Conservation (phyloP, 2,329 filamentous ascomycete species). For the Beauveria sp. region DNA sequence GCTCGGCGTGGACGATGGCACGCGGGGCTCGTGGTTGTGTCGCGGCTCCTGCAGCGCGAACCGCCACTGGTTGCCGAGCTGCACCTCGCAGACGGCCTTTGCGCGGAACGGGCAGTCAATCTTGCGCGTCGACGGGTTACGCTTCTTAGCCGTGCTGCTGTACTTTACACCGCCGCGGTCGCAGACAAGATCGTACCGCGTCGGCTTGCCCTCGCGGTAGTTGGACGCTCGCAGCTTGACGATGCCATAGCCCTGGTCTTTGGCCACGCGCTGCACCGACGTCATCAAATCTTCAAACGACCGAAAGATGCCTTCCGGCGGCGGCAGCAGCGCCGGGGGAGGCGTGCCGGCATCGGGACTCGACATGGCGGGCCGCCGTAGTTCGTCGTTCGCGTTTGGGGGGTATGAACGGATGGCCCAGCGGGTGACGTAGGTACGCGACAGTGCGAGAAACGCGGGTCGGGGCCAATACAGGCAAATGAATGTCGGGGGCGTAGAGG, state of each 20-base stretch:
- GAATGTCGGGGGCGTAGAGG: background rate
- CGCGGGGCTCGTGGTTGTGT: slow-evolving; percentile 54
- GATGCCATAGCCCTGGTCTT: slow-evolving; percentile 55
- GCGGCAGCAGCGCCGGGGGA: slow-evolving; percentile 42
- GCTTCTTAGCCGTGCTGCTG: slow-evolving; percentile 57
- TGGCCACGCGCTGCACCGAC: slow-evolving; percentile 51
- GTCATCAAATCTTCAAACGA: slow-evolving; percentile 52
- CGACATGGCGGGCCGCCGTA: slow-evolving; percentile 2
- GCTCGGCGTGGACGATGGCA: slow-evolving; percentile 45
- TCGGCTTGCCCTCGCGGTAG: slow-evolving; percentile 55
- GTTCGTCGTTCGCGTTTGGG: slow-evolving; percentile 19
- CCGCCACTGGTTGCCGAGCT: slow-evolving; percentile 56
- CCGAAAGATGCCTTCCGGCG: slow-evolving; percentile 52
- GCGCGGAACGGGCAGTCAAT: slow-evolving; percentile 57
- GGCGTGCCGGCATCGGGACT: slow-evolving; percentile 29
- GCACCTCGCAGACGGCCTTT: slow-evolving; percentile 57
- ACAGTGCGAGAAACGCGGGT: slow-evolving; percentile 11
- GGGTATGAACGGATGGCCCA: slow-evolving; percentile 14
- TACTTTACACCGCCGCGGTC: slow-evolving; percentile 58
- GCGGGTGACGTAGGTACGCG: slow-evolving; percentile 7
- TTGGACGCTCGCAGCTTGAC: slow-evolving; percentile 57
- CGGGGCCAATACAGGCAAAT: background rate
- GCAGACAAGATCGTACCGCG: slow-evolving; percentile 55
- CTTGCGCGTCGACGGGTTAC: slow-evolving; percentile 56
- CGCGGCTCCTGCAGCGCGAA: slow-evolving; percentile 53